phyloP scores from a whole-genome alignment of 108 stramenopile species.

The Nitzschia putrida region DNA sequence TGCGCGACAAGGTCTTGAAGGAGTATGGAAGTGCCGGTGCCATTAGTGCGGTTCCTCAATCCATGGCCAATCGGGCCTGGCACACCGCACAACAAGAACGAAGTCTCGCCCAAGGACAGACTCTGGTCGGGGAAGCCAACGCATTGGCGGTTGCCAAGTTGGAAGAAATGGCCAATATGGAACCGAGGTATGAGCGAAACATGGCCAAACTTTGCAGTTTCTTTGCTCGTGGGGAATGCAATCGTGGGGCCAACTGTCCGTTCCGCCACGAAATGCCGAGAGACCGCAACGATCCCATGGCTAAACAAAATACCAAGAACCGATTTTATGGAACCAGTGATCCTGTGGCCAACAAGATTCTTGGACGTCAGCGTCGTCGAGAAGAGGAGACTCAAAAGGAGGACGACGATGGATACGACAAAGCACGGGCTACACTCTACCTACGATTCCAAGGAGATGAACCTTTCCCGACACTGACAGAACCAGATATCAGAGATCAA shows the following conservation, averaged over 20 bases:
- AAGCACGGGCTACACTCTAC: conserved; percentile 78
- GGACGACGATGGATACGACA: conserved; percentile 66
- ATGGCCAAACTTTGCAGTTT: conserved; percentile 94
- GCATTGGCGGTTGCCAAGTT: conserved; percentile 77
- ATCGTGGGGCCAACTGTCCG: conserved; percentile 91
- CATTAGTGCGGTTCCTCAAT: conserved; percentile 78
- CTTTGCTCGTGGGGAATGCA: conserved; percentile 95
- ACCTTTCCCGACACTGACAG: conserved; percentile 58
- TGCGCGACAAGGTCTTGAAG: conserved; percentile 87
- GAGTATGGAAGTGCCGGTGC: conserved; percentile 60
- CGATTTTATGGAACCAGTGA: conserved; percentile 93
- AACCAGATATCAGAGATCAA: conserved; percentile 68
- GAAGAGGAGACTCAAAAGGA: conserved; percentile 59
- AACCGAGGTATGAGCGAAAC: conserved; percentile 94
- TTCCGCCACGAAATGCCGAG: conserved; percentile 97
- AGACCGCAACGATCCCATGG: conserved; percentile 88
- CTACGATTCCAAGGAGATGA: conserved; percentile 67
- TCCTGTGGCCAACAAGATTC: conserved; percentile 86
- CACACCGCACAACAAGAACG: conserved; percentile 81
- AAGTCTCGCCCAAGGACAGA: conserved; percentile 69
- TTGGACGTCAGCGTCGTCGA: conserved; percentile 62
- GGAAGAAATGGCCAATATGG: conserved; percentile 88
- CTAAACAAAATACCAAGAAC: conserved; percentile 94
- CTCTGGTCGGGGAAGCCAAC: conserved; percentile 51
- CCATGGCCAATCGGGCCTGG: conserved; percentile 85